Conservation (phyloP, 2,329 filamentous ascomycete species). For the Fusarium sp. region DNA sequence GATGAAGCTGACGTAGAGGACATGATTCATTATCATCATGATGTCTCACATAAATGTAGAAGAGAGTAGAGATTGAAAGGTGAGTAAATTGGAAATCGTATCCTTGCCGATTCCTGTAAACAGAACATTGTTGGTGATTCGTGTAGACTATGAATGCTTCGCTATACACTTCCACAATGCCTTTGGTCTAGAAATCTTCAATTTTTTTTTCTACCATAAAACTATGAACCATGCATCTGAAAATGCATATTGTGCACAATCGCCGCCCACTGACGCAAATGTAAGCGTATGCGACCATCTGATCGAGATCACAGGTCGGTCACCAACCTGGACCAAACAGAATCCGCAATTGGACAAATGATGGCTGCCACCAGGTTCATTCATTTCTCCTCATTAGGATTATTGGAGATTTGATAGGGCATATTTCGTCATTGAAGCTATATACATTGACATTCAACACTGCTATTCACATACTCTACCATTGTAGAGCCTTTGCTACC, state of each 20-base stretch:
- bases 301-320: constrained; percentile 16
- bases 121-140: no score
- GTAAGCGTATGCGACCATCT: not conserved
- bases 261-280: not conserved
- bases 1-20: constrained; percentile 16
- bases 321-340: not conserved
- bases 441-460: not conserved
- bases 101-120: no score
- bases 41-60: constrained; percentile 8
- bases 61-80: not conserved
- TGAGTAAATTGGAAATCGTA: not conserved
- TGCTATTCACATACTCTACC: not conserved
- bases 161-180: no score
- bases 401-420: not conserved
- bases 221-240: not conserved
- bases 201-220: not conserved
- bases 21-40: not conserved
- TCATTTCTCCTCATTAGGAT: not conserved
- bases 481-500: constrained; percentile 3
- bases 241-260: not conserved
- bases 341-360: not conserved
- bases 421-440: constrained; percentile 26
- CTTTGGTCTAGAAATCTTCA: no score
- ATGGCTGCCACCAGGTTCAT: not conserved
- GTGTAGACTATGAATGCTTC: no score